Evolutionary conservation across 805 yeast species (phyloP).

Genomic region (Kluyveromyces lactis): DNA sequence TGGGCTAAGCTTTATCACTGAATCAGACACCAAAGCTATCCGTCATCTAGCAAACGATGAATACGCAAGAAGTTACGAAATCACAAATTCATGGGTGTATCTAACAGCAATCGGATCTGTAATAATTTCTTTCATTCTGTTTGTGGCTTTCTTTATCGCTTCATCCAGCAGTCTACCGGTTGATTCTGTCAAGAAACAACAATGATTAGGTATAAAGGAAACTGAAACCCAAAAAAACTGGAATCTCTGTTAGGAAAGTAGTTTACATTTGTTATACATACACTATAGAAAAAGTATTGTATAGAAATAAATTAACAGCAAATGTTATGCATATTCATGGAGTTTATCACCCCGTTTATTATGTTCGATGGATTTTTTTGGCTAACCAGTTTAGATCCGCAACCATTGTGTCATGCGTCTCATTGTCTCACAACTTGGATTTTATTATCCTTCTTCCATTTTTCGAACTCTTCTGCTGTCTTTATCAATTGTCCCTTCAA

Average conservation of each 20-base stretch:
- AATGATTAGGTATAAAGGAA: background rate
- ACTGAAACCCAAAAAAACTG: constrained; percentile 18
- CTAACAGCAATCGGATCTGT: constrained; percentile 64
- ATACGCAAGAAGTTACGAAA: constrained; percentile 86
- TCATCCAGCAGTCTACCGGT: constrained; percentile 11
- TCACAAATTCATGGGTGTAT: constrained; percentile 90
- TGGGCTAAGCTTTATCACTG: constrained; percentile 63
- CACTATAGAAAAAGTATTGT: background rate
- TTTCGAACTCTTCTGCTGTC: constrained; percentile 25
- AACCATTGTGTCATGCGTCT: background rate
- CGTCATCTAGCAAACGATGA: constrained; percentile 96
- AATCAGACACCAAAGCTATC: constrained; percentile 65
- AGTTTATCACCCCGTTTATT: too few species aligned
- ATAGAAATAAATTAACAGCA: background rate
- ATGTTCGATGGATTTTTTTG: too few species aligned
- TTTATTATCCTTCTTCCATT: constrained; percentile 30
- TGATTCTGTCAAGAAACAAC: constrained; percentile 1
- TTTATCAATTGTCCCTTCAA: constrained; percentile 24
- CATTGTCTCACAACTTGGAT: constrained; percentile 28
- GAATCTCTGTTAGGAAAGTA: background rate
- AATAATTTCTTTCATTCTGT: constrained; percentile 65
- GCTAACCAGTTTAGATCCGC: too few species aligned
- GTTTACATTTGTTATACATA: background rate
- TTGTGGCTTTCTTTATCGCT: constrained; percentile 52
- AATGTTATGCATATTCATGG: too few species aligned